Base-by-base conservation (phyloP, 768 basidiomycete species). In the Lactarius sanguifluus region DNA sequence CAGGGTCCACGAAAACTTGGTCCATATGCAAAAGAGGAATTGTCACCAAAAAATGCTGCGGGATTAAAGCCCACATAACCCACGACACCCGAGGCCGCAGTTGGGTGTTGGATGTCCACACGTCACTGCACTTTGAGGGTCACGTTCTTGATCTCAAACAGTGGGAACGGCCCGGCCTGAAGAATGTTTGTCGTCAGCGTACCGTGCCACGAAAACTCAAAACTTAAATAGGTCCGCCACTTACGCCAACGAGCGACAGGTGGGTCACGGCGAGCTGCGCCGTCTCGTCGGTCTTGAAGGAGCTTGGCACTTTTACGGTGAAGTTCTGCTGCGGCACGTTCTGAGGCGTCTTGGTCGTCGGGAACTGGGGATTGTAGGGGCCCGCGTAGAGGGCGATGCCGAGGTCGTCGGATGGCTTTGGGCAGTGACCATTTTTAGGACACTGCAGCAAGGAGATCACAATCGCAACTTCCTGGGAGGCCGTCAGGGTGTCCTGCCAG, bases 381-480 rank as follows among this genome's bases (percentile, higher is more conserved):
- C 77, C 77, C 6, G 57, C 59, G 69, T 76, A 77, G n/a, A 79
- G 66, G 57, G 76, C 65, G 30, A 28, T 65, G 40, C 77, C 78
- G 40, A 79, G 67, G 9, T 57, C 45, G 28, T 73, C 57, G 25
- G 69, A 57, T 12, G 57, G 36, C 18, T 70, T 59, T 7, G 72
- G 67, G 67, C 74, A 75, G 50, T 60, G 34, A 25, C 57, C 69
- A 32, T 50, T 47, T 41, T 40, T 56, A 2, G 68, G 57, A 70
- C 78, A 79, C 10, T 72, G 64, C 41, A 64, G 55, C 52, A 77
- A 54, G 1, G 73, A 75, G 59, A 80, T 77, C 55, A 75, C 76
- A 50, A 79, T 62, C 3, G 73, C 76, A 40, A 78, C 75, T 57
- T 80, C 78, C 16, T 68, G 60, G 13, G 76, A 76, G 63, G 72